Evolutionary conservation across 768 basidiomycete species (phyloP).

Genomic region (Royoungia palumana): DNA sequence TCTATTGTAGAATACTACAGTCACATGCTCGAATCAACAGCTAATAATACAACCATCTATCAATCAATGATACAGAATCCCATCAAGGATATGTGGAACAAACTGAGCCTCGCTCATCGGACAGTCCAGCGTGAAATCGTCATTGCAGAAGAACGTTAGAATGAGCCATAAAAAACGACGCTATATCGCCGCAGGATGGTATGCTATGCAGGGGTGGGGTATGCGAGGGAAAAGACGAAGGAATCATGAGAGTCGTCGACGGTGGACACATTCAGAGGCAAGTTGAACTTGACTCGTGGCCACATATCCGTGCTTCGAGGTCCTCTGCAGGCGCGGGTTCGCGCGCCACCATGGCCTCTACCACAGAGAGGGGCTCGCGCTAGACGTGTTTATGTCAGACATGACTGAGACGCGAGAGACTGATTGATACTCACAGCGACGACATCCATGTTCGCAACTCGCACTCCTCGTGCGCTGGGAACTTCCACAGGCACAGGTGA

Average conservation of each 20-base stretch:
- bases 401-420: too few species aligned
- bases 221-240: not conserved
- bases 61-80: conserved; percentile 17
- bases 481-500: conserved; percentile 25
- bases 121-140: conserved; percentile 5
- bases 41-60: conserved; percentile 29
- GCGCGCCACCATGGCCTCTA: conserved; percentile 8
- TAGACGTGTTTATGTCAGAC: conserved; percentile 1
- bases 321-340: conserved; percentile 13
- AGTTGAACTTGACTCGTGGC: not conserved
- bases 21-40: not conserved
- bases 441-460: conserved; percentile 3
- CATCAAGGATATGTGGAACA: not conserved
- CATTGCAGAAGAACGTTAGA: not conserved
- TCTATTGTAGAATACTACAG: not conserved
- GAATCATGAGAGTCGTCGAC: not conserved
- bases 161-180: not conserved
- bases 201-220: not conserved
- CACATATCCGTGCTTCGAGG: conserved; percentile 14
- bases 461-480: conserved; percentile 3
- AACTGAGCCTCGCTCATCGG: conserved; percentile 1
- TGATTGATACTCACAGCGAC: conserved; percentile 12
- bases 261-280: conserved; percentile 10
- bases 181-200: conserved; percentile 3
- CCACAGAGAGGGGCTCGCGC: conserved; percentile 11